A percentile compares a stretch with the other conserved stretches of the same genome.
These are phyloP conservation scores for Solanum tarapatanum DNA, from an alignment of 257 asterid species.

Conservation along the genomic window DNA sequence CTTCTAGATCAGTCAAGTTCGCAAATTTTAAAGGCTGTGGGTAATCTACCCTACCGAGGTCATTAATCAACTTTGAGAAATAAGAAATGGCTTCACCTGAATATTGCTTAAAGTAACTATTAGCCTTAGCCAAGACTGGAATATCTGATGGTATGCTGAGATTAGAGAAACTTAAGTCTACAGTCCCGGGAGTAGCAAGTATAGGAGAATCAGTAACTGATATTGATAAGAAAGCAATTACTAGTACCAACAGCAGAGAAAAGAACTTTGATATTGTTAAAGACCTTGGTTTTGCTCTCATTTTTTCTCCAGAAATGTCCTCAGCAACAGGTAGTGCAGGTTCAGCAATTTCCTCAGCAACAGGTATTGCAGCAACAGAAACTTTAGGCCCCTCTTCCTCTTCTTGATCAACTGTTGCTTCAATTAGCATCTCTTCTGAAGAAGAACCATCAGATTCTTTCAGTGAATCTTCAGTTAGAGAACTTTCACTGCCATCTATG, in stretches of 20 bases:
- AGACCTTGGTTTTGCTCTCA: slow-evolving; percentile 16
- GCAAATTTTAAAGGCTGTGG: slow-evolving; percentile 26
- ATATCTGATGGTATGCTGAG: slow-evolving; percentile 20
- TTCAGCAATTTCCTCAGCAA: slow-evolving; percentile 5
- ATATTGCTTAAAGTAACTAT: slow-evolving; percentile 22
- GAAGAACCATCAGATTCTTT: slow-evolving; percentile 16
- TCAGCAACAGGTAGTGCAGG: background rate
- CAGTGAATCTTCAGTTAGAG: slow-evolving; percentile 26
- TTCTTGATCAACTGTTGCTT: background rate
- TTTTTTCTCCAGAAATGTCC: slow-evolving; percentile 15
- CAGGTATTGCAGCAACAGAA: background rate
- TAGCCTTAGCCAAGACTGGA: slow-evolving; percentile 18
- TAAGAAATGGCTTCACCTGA: slow-evolving; percentile 20
- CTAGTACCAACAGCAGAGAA: slow-evolving; percentile 28
- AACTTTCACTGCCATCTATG: slow-evolving; percentile 22
- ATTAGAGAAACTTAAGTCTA: slow-evolving; percentile 20
- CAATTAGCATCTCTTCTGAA: slow-evolving; percentile 10
- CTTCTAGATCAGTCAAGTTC: slow-evolving; percentile 36
- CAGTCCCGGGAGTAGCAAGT: slow-evolving; percentile 12
- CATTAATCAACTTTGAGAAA: slow-evolving; percentile 20
- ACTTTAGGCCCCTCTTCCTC: slow-evolving; percentile 6
- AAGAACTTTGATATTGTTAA: slow-evolving; percentile 18
- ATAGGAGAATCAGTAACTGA: slow-evolving; percentile 20
- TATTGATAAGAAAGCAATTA: slow-evolving; percentile 29
- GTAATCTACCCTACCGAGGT: slow-evolving; percentile 18